phyloP scores from a whole-genome alignment of 2,329 filamentous ascomycete species.

The Aaosphaeria arxii region DNA sequence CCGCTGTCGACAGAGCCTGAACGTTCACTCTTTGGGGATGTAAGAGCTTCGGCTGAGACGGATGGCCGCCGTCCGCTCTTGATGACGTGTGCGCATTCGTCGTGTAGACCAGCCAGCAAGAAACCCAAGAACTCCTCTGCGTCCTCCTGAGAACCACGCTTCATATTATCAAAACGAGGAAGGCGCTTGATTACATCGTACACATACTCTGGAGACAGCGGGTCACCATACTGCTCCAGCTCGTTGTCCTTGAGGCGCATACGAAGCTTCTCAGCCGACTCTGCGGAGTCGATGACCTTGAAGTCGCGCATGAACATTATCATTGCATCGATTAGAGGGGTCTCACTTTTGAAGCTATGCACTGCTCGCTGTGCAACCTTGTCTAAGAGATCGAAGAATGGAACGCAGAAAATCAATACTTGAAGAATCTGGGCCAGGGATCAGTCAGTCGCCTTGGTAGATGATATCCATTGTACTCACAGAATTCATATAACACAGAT shows the following conservation, averaged over 20 bases:
- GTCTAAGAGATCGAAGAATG: slow-evolving; percentile 92
- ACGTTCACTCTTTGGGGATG: slow-evolving; percentile 45
- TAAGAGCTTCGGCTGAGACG: slow-evolving; percentile 20
- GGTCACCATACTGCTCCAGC: slow-evolving; percentile 84
- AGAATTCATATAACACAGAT: slow-evolving; percentile 99
- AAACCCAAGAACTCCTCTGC: slow-evolving; percentile 96
- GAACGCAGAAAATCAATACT: slow-evolving; percentile 88
- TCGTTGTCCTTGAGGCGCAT: slow-evolving; percentile 76
- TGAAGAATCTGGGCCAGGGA: slow-evolving; percentile 70
- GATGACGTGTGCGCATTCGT: slow-evolving; percentile 83
- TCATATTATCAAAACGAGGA: slow-evolving; percentile 88
- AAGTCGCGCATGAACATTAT: slow-evolving; percentile 97
- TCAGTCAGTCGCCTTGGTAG: slow-evolving; percentile 30
- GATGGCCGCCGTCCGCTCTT: slow-evolving; percentile 45
- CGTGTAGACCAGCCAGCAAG: slow-evolving; percentile 85
- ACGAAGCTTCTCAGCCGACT: slow-evolving; percentile 69
- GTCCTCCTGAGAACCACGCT: slow-evolving; percentile 95
- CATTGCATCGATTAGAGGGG: slow-evolving; percentile 91
- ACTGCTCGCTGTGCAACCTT: slow-evolving; percentile 78
- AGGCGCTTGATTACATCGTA: slow-evolving; percentile 88
- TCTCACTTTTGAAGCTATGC: slow-evolving; percentile 93
- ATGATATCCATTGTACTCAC: slow-evolving; percentile 52
- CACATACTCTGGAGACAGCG: slow-evolving; percentile 90
- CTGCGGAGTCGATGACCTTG: slow-evolving; percentile 76
- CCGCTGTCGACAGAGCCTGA: slow-evolving; percentile 56